Evolutionary conservation across 129 eudicot genomes (phyloP), one percentile per base, ranked within the genome.

Genomic region (Arctium lappa): DNA sequence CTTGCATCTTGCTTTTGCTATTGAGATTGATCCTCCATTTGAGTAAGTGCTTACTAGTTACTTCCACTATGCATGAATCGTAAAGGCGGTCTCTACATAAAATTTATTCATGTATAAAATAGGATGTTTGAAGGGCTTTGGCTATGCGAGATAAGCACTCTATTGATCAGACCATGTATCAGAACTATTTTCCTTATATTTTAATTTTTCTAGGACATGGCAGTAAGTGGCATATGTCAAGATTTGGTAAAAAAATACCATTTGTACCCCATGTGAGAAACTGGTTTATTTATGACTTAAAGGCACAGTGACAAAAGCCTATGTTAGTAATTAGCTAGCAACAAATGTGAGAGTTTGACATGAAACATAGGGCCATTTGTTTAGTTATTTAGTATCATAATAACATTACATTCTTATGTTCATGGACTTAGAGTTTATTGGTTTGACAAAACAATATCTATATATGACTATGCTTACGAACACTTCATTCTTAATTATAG

Each of bases 21-120:
- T 94, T 82, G 98, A 94, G 89, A 88, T 94, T 18, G 98, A 92
- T 86, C 95, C 95, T 85, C 97, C 97, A 12, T 94, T 92, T 86
- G 95, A 90, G 98, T 88, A 91, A 90, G 97, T 90, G 31, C 82
- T 78, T 84, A n/a, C 68, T n/a, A 15, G 63, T 53, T 22, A 73
- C 31, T 72, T 78, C 46, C 16, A 56, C 18, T 81, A 72, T 80
- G 72, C 78, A 72, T 80, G 38, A 71, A 46, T 72, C 73, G 6
- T 74, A 12, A 30, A 75, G 56, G 37, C 33, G 70, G 78, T 34
- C 10, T 44, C 5, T 18, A 13, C 46, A 62, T 42, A 63, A 40
- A 73, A 1, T 50, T 69, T 7, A 50, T 70, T 10, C 27, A 22
- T 22, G 27, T 9, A 9, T 79, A 7, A 38, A 79, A 80, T 48